These are phyloP conservation scores for Microdochium paspali DNA, from an alignment of 2,329 filamentous ascomycete genomes.

Conservation along the genomic window DNA sequence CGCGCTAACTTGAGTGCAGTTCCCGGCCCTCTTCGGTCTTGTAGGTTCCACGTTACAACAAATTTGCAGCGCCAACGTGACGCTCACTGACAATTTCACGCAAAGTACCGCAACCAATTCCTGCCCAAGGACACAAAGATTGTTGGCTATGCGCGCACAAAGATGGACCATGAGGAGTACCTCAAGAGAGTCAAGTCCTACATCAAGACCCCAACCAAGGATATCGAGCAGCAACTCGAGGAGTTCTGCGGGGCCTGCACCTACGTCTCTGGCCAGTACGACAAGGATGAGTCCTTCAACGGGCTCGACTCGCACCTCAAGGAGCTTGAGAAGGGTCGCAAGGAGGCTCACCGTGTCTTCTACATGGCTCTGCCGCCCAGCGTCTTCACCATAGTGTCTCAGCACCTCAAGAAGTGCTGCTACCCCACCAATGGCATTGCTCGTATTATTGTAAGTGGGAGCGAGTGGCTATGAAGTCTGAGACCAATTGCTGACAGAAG, in stretches of 20 bases:
- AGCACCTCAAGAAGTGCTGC: slow-evolving; percentile 95
- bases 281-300: slow-evolving; percentile 90
- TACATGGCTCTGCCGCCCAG: slow-evolving; percentile 98
- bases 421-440: slow-evolving; percentile 87
- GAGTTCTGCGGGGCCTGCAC: slow-evolving; percentile 83
- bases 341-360: slow-evolving; percentile 87
- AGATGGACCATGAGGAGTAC: slow-evolving; percentile 98
- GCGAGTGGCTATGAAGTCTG: not conserved
- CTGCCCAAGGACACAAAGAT: slow-evolving; percentile 94
- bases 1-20: slow-evolving; percentile 46
- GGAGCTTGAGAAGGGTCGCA: slow-evolving; percentile 70
- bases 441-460: slow-evolving; percentile 72
- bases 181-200: slow-evolving; percentile 91
- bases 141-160: slow-evolving; percentile 96
- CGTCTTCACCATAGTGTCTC: slow-evolving; percentile 95
- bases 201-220: slow-evolving; percentile 98
- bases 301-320: slow-evolving; percentile 77
- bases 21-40: slow-evolving; percentile 92
- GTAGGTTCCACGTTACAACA: slow-evolving; percentile 51
- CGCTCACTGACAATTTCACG: slow-evolving; percentile 10
- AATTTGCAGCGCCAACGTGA: not conserved
- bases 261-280: slow-evolving; percentile 96
- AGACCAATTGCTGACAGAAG: slow-evolving; percentile 1
- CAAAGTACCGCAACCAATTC: slow-evolving; percentile 95
- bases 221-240: slow-evolving; percentile 88